Evolutionary conservation across 2,329 filamentous ascomycete genomes (phyloP), one percentile per base, ranked within the genome.

Genomic region (Penicillium sp.): DNA sequence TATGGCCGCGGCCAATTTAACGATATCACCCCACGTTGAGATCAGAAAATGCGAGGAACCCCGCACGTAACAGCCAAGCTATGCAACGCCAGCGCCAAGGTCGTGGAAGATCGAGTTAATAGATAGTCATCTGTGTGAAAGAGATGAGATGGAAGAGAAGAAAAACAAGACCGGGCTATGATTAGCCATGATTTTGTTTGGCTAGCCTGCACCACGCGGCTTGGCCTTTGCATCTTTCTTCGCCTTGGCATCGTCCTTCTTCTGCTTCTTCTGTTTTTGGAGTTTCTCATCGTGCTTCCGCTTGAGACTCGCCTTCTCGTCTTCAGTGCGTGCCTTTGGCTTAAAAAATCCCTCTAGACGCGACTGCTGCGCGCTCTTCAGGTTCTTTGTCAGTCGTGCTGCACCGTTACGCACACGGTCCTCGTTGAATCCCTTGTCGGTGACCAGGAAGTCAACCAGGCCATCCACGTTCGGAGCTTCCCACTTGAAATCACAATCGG

Each of bases 331-430:
- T 58, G 91, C 89, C 15, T 96, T 77, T 1, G 90, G 87, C 79
- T 96, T 97, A 82, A 99, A 99, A 79, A 99, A 99, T 0, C 94
- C 94, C 71, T 97, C 93, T 1, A 99, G 79, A 22, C 94, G 84
- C 26, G 90, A 88, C 77, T 99, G 94, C 74, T 97, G 94, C 26
- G 88, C 88, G 47, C 84, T 89, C 82, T 96, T 97, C 62, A 96
- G 79, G 66, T 92, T 94, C 83, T 97, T 99, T 72, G 89, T 85
- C 55, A 99, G 77, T 53, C 90, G 85, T 2, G 86, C 83, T 0
- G 89, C 92, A 26, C 83, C 93, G 42, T 82, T 85, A 35, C 92
- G 85, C 8, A 99, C 94, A 18, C 94, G 84, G 70, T 99, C 94
- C 72, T 99, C 95, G 27, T 87, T 96, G 81, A 99, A 99, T 1